These are phyloP conservation scores for Yamadazyma mexicana DNA, from an alignment of 1,139 yeast species.

Conservation along the genomic window DNA sequence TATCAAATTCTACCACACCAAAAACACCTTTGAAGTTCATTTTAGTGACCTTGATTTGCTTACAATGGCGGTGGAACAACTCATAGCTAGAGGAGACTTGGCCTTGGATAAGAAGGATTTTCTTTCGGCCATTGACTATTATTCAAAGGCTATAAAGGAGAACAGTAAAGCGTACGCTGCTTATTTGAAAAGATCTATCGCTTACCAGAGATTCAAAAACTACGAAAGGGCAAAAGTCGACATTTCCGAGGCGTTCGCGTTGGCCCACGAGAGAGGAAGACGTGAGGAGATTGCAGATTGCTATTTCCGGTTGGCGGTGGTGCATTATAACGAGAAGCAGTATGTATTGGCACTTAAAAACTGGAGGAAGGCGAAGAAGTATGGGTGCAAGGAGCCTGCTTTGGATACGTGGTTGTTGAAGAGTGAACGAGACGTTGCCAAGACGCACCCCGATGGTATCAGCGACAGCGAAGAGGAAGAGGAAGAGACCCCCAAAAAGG, in stretches of 20 bases:
- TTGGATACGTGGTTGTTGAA: conserved; percentile 53
- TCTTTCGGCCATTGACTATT: conserved; percentile 36
- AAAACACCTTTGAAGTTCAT: background rate
- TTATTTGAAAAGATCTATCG: conserved; percentile 53
- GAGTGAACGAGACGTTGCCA: conserved; percentile 36
- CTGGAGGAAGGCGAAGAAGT: conserved; percentile 49
- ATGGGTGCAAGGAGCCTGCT: conserved; percentile 48
- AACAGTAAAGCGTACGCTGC: conserved; percentile 53
- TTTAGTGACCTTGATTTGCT: background rate
- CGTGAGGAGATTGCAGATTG: conserved; percentile 56
- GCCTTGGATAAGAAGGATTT: conserved; percentile 30
- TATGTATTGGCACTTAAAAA: conserved; percentile 48
- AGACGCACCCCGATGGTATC: background rate
- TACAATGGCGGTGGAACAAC: conserved; percentile 41
- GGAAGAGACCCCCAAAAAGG: background rate
- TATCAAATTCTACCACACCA: background rate
- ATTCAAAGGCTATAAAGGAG: conserved; percentile 33
- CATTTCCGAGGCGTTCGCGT: conserved; percentile 53
- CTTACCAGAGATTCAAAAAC: conserved; percentile 53
- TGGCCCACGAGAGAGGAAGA: conserved; percentile 54
- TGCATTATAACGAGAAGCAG: conserved; percentile 48
- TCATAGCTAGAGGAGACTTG: conserved; percentile 37
- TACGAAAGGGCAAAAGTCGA: conserved; percentile 52
- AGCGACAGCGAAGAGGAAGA: background rate
- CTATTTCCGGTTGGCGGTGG: conserved; percentile 59